These are phyloP conservation scores for Cladophialophora yegresii DNA, from an alignment of 2,329 filamentous ascomycete genomes.

Conservation along the genomic window DNA sequence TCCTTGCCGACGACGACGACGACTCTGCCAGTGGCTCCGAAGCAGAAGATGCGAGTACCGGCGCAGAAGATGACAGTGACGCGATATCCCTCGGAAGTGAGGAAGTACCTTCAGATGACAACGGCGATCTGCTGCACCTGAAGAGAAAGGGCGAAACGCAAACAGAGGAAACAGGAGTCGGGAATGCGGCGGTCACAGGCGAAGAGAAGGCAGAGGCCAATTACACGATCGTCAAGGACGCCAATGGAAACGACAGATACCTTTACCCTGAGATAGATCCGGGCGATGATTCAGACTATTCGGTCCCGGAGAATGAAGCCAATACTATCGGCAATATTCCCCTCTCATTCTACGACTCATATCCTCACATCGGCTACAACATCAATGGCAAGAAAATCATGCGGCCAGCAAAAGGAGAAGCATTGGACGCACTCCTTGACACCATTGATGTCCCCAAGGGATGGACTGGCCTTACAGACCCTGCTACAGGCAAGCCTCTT, in stretches of 20 bases:
- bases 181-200: slow-evolving; percentile 41
- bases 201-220: slow-evolving; percentile 55
- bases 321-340: slow-evolving; percentile 98
- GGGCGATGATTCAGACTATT: slow-evolving; percentile 93
- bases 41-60: slow-evolving; percentile 37
- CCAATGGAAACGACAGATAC: slow-evolving; percentile 87
- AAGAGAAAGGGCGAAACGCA: slow-evolving; percentile 7
- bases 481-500: slow-evolving; percentile 87
- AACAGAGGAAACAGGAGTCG: slow-evolving; percentile 55
- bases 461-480: slow-evolving; percentile 94
- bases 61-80: slow-evolving; percentile 39
- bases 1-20: slow-evolving; percentile 49
- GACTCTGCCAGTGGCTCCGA: slow-evolving; percentile 45
- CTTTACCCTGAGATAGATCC: slow-evolving; percentile 93
- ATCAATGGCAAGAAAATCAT: slow-evolving; percentile 99
- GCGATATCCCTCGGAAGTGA: slow-evolving; percentile 40
- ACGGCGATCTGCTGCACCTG: slow-evolving; percentile 5
- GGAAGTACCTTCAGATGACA: slow-evolving; percentile 39
- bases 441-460: slow-evolving; percentile 96
- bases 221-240: slow-evolving; percentile 70
- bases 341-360: slow-evolving; percentile 92
- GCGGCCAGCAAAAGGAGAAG: slow-evolving; percentile 90
- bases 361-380: slow-evolving; percentile 97
- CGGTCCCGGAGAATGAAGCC: slow-evolving; percentile 72
- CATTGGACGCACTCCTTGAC: slow-evolving; percentile 87